Base-by-base conservation (phyloP, 2,329 filamentous ascomycete genomes). In the Microascus cirrosus region DNA sequence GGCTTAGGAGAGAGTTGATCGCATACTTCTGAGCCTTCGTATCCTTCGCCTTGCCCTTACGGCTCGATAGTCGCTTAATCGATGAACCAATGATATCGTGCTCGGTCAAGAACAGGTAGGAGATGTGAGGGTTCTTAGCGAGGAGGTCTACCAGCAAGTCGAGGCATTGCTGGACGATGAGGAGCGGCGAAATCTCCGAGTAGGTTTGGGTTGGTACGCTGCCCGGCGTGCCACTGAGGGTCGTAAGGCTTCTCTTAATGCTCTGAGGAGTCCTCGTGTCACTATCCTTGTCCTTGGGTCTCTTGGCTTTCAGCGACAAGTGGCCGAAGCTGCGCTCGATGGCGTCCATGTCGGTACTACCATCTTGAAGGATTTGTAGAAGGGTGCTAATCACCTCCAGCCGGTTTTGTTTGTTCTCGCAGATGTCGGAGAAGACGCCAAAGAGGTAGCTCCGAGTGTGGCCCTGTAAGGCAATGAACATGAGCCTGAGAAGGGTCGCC, bases 311-410 rank as follows among this genome's bases (percentile, higher is more conserved):
- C 50, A 96, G 77, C 2, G 94, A 96, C 5, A 99, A 79, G 63
- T 96, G 91, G 54, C 90, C 86, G 70, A 99, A 97, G 74, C 92
- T 97, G 64, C 92, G 86, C 72, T 99, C 94, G 28, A 99, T 90
- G 5, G 95, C 93, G 64, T 87, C 87, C 73, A 95, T 87, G 71
- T 99, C 94, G 7, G 87, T 86, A 67, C 91, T 97, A 52, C 94
- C 94, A 68, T 99, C 95, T 68, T 97, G 94, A 11, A 99, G 79
- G 62, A 99, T 95, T 61, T 94, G 90, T 11, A 99, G 81, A 36
- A 99, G 77, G 25, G 94, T 90, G 70, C 90, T 95, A 66, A 99
- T 86, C 36, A 99, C 90, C 70, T 99, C 94, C 2, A 92, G 85
- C 39, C 94, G 85, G 67, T 94, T 99, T 67, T 96, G 91, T n/a